Conservation (phyloP, 2,329 filamentous ascomycete genomes). For the Cordyceps javanica region DNA sequence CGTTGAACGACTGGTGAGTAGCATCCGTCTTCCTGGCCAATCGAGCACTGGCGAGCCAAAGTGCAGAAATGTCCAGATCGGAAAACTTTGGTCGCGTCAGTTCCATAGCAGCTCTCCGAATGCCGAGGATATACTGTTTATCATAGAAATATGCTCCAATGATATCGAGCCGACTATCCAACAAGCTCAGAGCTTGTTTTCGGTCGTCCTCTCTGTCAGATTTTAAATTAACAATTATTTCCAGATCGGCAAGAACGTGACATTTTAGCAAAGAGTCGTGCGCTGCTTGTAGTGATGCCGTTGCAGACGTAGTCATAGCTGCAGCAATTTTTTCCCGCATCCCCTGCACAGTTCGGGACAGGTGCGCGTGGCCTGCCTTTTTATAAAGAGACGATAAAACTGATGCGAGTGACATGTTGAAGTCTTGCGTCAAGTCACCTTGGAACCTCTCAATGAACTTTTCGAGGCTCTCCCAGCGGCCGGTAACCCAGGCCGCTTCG, state of each 20-base stretch:
- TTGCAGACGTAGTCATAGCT: constrained; percentile 69
- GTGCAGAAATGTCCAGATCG: constrained; percentile 68
- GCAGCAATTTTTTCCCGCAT: constrained; percentile 66
- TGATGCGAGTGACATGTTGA: constrained; percentile 72
- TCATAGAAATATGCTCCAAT: constrained; percentile 85
- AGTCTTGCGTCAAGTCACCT: constrained; percentile 50
- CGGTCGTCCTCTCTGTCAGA: constrained; percentile 35
- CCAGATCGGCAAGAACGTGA: constrained; percentile 82
- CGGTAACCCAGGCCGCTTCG: constrained; percentile 87
- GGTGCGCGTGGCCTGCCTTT: constrained; percentile 42
- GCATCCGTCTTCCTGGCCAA: constrained; percentile 81
- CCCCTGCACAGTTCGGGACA: constrained; percentile 51
- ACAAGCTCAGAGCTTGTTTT: constrained; percentile 25
- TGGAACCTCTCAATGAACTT: constrained; percentile 55
- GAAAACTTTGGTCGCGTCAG: constrained; percentile 59
- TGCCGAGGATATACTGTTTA: constrained; percentile 86
- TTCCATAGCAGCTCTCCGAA: constrained; percentile 84
- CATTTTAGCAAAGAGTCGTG: constrained; percentile 81
- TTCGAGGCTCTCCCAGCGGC: constrained; percentile 70
- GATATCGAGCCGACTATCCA: constrained; percentile 77
- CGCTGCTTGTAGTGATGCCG: constrained; percentile 73
- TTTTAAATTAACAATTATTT: constrained; percentile 58
- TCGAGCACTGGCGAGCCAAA: constrained; percentile 81
- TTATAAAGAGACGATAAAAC: constrained; percentile 54
- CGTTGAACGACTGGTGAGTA: constrained; percentile 84